These are phyloP conservation scores for Candida glucosophila DNA, from an alignment of 1,139 yeast species.

Conservation along the genomic window DNA sequence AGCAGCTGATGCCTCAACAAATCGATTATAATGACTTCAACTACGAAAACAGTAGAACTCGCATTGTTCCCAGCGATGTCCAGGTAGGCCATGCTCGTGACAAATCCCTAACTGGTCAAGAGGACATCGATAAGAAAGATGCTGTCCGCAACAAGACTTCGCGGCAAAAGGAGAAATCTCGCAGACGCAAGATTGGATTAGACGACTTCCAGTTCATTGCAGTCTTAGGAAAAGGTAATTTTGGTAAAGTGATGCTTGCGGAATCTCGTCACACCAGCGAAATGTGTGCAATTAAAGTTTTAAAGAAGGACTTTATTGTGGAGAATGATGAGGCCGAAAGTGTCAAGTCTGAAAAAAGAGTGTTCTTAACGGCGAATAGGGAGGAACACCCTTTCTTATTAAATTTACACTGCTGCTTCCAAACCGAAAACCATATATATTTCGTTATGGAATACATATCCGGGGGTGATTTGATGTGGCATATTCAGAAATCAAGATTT, in stretches of 20 bases:
- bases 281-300: constrained; percentile 88
- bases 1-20: no score
- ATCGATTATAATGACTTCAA: constrained; percentile 27
- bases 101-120: no score
- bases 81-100: no score
- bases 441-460: constrained; percentile 97
- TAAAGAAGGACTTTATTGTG: constrained; percentile 89
- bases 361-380: constrained; percentile 80
- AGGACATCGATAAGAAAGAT: no score
- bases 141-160: constrained; percentile 1
- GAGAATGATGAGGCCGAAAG: constrained; percentile 96
- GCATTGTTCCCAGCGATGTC: constrained; percentile 1
- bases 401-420: constrained; percentile 91
- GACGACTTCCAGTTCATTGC: constrained; percentile 93
- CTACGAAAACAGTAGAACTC: constrained; percentile 14
- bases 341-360: constrained; percentile 88
- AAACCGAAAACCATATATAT: constrained; percentile 92
- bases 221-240: constrained; percentile 94
- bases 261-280: constrained; percentile 74
- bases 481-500: constrained; percentile 85
- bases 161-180: constrained; percentile 20
- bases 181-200: constrained; percentile 71
- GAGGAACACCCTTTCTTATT: constrained; percentile 90
- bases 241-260: constrained; percentile 96
- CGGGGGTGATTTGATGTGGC: constrained; percentile 99